Base-by-base conservation (phyloP, 352 stramenopile species). In the Peronospora belbahrii region DNA sequence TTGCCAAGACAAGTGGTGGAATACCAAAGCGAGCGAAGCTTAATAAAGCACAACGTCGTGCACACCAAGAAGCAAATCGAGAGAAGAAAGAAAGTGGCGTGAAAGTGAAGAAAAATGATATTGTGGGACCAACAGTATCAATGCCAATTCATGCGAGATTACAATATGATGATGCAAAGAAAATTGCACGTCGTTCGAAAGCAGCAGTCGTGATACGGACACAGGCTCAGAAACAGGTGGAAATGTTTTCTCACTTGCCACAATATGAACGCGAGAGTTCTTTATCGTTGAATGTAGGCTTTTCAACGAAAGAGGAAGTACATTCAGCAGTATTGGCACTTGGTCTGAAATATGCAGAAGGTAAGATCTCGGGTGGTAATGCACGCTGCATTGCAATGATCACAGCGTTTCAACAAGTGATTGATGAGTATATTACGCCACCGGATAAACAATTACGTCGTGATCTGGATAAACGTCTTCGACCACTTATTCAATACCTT, bases 401-500 rank as follows among this genome's bases (percentile, higher is more conserved):
- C 47, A 78, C 85, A 47, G 83, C 85, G 4, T 97, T 98, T 58
- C 56, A 90, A 51, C 54, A 93, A 44, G 79, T 95, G 14, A 88
- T 98, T 37, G 58, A 79, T 17, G 90, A 97, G 52, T 98, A 97
- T 64, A 48, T 74, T 3, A 83, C 79, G 20, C 83, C 80, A 10
- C 63, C 65, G 17, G 63, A 84, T 55, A 88, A 93, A 57, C 65
- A 85, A 27, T 64, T 96, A 14, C 62, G 70, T 40, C 85, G 84
- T 8, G 85, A 96, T 31, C 49, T 96, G 42, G 83, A 95, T 59
- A 88, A 92, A 58, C 62, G 69, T 62, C 71, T 98, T 11, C 96
- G 96, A 53, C 87, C 88, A 17, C 65, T 91, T 10, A 97, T 98
- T 64, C 83, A 97, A 60, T 97, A 97, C 59, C 83, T 97, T 43